Evolutionary conservation across 176 grass and related monocot species (phyloP).

Genomic region (Paspalum vaginatum): DNA sequence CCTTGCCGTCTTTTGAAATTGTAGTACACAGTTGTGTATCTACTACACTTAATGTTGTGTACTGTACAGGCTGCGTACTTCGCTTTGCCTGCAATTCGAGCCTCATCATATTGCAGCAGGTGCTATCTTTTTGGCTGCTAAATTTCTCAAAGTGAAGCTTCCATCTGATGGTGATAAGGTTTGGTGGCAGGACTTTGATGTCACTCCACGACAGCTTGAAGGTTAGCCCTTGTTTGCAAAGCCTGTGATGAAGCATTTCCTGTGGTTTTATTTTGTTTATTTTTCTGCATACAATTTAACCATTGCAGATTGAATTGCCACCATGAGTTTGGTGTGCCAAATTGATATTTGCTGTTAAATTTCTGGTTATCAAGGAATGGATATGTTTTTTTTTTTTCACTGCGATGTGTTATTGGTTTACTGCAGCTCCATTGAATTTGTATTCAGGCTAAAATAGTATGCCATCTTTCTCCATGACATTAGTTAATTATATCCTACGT

Average conservation of each 20-base stretch:
- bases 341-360: background rate
- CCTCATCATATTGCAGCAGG: constrained; percentile 98
- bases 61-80: constrained; percentile 60
- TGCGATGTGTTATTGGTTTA: background rate
- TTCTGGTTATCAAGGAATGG: background rate
- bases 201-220: constrained; percentile 92
- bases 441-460: background rate
- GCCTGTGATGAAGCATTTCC: constrained; percentile 18
- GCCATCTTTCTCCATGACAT: background rate
- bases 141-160: constrained; percentile 98
- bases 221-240: constrained; percentile 66
- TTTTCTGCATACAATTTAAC: background rate
- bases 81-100: constrained; percentile 82
- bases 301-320: background rate
- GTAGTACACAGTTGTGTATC: constrained; percentile 32
- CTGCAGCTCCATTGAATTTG: background rate
- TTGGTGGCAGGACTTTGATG: constrained; percentile 96
- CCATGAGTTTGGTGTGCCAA: background rate
- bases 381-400: background rate
- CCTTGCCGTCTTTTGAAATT: constrained; percentile 33
- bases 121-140: constrained; percentile 95
- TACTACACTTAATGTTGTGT: constrained; percentile 29
- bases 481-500: background rate
- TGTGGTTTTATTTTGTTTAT: constrained; percentile 9
- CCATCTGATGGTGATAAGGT: constrained; percentile 85